phyloP scores from a whole-genome alignment of 2,329 filamentous ascomycete genomes.

The Anthostomella pinea region DNA sequence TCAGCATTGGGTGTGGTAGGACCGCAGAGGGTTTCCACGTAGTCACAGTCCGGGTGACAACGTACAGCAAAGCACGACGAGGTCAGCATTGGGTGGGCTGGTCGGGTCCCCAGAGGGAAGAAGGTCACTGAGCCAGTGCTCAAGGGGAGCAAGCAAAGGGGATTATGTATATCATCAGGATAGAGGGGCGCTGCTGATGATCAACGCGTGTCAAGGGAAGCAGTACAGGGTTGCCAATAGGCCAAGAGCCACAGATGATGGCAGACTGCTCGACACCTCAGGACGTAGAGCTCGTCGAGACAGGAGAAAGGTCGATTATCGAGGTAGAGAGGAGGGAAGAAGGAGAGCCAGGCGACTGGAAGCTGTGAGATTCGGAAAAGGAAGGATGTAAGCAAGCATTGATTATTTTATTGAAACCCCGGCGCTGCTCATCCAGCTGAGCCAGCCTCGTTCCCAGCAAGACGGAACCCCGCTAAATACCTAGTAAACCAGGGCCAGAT shows the following conservation, averaged over 20 bases:
- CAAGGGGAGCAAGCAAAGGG: conserved; percentile 11
- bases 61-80: too few species aligned
- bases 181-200: conserved; percentile 2
- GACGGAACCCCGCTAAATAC: background rate
- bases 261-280: background rate
- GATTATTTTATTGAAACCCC: too few species aligned
- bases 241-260: background rate
- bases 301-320: background rate
- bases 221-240: background rate
- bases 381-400: background rate
- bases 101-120: background rate
- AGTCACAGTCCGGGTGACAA: too few species aligned
- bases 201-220: too few species aligned
- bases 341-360: background rate
- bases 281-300: background rate
- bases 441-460: background rate
- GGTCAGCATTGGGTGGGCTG: too few species aligned
- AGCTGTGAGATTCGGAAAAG: too few species aligned
- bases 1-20: conserved; percentile 11
- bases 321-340: background rate
- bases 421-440: background rate
- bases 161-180: conserved; percentile 12
- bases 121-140: conserved; percentile 5
- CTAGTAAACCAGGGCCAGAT: background rate
- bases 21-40: too few species aligned